These are phyloP conservation scores for Porogramme epimiltina DNA, from an alignment of 1,284 basidiomycete species.

Conservation along the genomic window DNA sequence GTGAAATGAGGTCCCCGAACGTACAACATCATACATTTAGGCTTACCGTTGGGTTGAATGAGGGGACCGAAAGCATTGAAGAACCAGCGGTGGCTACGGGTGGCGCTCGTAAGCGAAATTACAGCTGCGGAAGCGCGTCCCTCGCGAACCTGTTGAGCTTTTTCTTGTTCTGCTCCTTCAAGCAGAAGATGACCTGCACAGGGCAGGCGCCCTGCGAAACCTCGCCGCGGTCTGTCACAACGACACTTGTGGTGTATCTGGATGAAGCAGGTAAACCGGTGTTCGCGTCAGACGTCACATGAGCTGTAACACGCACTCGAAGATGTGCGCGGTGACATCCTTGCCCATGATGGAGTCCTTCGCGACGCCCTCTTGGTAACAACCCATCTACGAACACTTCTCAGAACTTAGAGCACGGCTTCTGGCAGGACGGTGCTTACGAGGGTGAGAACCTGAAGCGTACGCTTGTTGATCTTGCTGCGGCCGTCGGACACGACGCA, in stretches of 20 bases:
- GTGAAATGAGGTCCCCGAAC: not conserved
- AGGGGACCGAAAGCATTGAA: conserved; percentile 95
- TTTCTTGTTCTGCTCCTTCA: conserved; percentile 97
- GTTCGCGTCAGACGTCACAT: too few relatives aligned
- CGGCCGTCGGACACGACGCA: conserved; percentile 92
- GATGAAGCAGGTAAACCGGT: conserved; percentile 6
- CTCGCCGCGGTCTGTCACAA: conserved; percentile 86
- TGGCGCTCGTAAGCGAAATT: conserved; percentile 1
- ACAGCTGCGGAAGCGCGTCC: not conserved
- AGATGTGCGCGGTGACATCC: conserved; percentile 93
- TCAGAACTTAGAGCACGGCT: not conserved
- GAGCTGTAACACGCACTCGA: conserved; percentile 59
- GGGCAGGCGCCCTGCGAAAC: conserved; percentile 83
- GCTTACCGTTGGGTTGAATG: conserved; percentile 76
- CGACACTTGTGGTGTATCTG: conserved; percentile 78
- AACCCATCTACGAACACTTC: conserved; percentile 74
- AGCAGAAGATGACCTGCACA: conserved; percentile 90
- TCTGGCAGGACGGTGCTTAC: conserved; percentile 38
- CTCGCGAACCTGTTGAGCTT: conserved; percentile 64
- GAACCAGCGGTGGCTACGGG: conserved; percentile 87
- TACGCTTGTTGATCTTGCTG: conserved; percentile 88
- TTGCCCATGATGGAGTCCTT: conserved; percentile 92
- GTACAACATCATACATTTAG: not conserved
- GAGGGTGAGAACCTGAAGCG: conserved; percentile 78
- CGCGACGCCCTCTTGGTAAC: conserved; percentile 94